phyloP scores from a whole-genome alignment of 2,329 filamentous ascomycete species.

The Rosellinia necatrix region DNA sequence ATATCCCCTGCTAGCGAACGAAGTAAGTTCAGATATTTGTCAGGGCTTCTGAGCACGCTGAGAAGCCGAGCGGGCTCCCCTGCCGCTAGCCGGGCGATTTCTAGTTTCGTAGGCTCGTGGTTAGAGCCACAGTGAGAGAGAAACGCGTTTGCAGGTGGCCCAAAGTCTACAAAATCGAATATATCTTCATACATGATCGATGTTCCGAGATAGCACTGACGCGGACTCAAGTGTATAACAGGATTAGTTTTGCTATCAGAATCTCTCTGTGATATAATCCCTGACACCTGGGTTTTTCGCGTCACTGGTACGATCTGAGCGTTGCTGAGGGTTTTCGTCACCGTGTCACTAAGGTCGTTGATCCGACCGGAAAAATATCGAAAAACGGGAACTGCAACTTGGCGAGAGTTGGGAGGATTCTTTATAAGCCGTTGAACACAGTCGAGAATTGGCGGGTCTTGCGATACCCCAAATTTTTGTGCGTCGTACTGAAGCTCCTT shows the following conservation, averaged over 20 bases:
- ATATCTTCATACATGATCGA: conserved; percentile 78
- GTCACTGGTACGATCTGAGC: conserved; percentile 74
- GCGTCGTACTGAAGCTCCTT: conserved; percentile 80
- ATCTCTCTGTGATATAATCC: conserved; percentile 10
- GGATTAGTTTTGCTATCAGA: conserved; percentile 47
- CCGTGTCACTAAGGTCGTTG: conserved; percentile 69
- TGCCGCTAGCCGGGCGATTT: conserved; percentile 84
- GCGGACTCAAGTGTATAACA: conserved; percentile 67
- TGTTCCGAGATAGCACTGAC: conserved; percentile 78
- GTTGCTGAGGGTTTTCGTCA: conserved; percentile 63
- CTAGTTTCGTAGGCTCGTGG: conserved; percentile 82
- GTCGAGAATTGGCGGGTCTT: conserved; percentile 76
- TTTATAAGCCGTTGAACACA: conserved; percentile 76
- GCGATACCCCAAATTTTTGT: conserved; percentile 79
- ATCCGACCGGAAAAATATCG: conserved; percentile 81
- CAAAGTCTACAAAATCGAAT: conserved; percentile 97
- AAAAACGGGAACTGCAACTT: conserved; percentile 74
- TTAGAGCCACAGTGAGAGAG: conserved; percentile 88
- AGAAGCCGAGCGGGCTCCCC: conserved; percentile 82
- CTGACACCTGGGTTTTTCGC: conserved; percentile 40
- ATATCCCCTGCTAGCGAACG: conserved; percentile 79
- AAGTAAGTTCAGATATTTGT: conserved; percentile 86
- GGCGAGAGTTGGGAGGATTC: conserved; percentile 69
- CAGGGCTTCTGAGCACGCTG: conserved; percentile 75
- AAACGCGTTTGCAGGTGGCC: conserved; percentile 83